A percentile compares a stretch with the other conserved stretches of the same genome.
These are phyloP conservation scores for Tuber magnatum DNA, from an alignment of 495 filamentous ascomycete species.

Conservation along the genomic window DNA sequence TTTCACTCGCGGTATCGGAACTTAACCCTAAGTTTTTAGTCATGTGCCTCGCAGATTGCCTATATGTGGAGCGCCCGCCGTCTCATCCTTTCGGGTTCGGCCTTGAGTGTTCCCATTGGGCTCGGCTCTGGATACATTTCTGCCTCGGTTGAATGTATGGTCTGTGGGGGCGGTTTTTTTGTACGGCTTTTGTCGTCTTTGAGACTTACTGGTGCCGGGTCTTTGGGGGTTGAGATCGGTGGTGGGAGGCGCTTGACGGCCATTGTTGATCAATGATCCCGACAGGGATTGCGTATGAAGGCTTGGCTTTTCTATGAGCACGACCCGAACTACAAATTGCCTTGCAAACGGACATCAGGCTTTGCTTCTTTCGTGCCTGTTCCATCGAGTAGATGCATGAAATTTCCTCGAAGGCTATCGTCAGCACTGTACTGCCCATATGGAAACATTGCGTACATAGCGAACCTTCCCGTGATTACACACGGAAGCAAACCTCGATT, in stretches of 20 bases:
- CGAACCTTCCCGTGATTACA: conserved; percentile 40
- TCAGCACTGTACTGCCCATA: conserved; percentile 35
- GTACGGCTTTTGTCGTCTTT: conserved; percentile 15
- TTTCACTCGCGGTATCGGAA: conserved; percentile 37
- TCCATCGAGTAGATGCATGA: conserved; percentile 5
- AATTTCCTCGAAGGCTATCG: conserved; percentile 37
- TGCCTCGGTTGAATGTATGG: conserved; percentile 26
- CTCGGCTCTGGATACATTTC: conserved; percentile 29
- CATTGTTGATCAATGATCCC: conserved; percentile 23
- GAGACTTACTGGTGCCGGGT: conserved; percentile 35
- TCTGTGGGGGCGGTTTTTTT: conserved; percentile 32
- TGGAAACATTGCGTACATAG: conserved; percentile 33
- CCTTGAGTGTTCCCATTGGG: conserved; percentile 17
- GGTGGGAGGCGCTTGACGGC: conserved; percentile 33
- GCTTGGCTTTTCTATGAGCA: conserved; percentile 32
- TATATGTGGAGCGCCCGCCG: conserved; percentile 6
- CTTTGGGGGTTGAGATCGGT: conserved; percentile 27
- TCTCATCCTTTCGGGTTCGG: conserved; percentile 21
- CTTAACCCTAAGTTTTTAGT: conserved; percentile 41
- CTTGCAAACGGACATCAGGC: conserved; percentile 37
- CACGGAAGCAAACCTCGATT: conserved; percentile 38
- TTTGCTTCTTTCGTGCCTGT: conserved; percentile 25
- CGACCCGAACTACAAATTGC: conserved; percentile 28
- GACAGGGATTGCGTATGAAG: conserved; percentile 34
- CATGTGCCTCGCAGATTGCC: conserved; percentile 35